phyloP scores from a whole-genome alignment of 805 yeast genomes.

The Ogataea minuta region DNA sequence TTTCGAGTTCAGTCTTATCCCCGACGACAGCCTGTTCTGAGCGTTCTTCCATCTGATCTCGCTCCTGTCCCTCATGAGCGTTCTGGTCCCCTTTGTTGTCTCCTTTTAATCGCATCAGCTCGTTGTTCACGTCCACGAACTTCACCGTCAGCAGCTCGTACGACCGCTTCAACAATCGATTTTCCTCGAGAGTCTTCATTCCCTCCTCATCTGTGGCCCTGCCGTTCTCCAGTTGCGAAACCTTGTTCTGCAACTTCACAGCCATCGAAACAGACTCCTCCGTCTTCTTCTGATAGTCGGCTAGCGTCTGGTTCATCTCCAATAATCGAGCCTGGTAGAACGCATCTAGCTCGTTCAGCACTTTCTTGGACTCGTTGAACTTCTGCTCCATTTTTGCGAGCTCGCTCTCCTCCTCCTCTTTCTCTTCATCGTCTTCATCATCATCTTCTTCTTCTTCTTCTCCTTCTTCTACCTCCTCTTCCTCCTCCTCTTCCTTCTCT shows the following conservation, averaged over 20 bases:
- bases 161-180: constrained; percentile 9
- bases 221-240: neutral
- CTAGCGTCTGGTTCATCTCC: constrained; percentile 5
- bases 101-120: constrained; percentile 12
- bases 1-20: constrained; percentile 17
- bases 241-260: neutral
- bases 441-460: constrained; percentile 1
- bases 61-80: too few relatives aligned
- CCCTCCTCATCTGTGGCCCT: neutral
- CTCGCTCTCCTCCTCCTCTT: neutral
- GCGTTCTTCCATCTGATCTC: too few relatives aligned
- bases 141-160: constrained; percentile 13
- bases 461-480: neutral
- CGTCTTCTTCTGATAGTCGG: constrained; percentile 10
- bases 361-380: constrained; percentile 4
- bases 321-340: constrained; percentile 11
- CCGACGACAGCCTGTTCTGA: too few relatives aligned
- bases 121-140: constrained; percentile 12
- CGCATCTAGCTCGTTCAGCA: constrained; percentile 12
- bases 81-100: too few relatives aligned
- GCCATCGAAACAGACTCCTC: neutral
- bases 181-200: neutral
- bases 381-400: neutral
- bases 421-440: neutral
- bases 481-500: neutral